Conservation (phyloP, 495 filamentous ascomycete genomes). For the Neurospora sp. region DNA sequence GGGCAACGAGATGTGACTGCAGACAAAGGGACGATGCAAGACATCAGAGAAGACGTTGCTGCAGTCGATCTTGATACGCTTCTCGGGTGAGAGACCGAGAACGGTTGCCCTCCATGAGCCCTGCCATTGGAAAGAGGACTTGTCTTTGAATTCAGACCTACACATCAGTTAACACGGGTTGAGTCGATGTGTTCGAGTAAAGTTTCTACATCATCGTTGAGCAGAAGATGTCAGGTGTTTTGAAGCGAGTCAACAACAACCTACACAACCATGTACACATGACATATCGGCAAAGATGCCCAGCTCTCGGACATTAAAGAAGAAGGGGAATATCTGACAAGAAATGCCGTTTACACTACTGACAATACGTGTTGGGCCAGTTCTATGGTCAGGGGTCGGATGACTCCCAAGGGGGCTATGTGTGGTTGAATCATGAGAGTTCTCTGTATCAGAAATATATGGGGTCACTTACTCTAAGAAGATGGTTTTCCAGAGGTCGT, state of each 20-base stretch:
- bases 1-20: slow-evolving; percentile 59
- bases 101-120: slow-evolving; percentile 82
- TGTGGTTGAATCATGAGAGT: background rate
- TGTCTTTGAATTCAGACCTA: slow-evolving; percentile 15
- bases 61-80: slow-evolving; percentile 50
- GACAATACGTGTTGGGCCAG: background rate
- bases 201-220: background rate
- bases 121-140: slow-evolving; percentile 53
- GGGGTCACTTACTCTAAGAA: slow-evolving; percentile 67
- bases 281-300: background rate
- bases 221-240: background rate
- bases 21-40: slow-evolving; percentile 85
- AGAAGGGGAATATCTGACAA: background rate
- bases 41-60: slow-evolving; percentile 81
- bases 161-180: slow-evolving; percentile 4
- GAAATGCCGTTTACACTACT: background rate
- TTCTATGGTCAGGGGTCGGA: background rate
- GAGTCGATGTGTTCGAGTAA: background rate
- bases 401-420: background rate
- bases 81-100: slow-evolving; percentile 47
- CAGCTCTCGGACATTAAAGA: background rate
- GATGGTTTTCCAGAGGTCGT: slow-evolving; percentile 85
- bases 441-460: slow-evolving; percentile 2
- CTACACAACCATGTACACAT: background rate
- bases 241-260: background rate